These are phyloP conservation scores for Alternaria arbusti DNA, from an alignment of 2,329 filamentous ascomycete species.

Conservation along the genomic window DNA sequence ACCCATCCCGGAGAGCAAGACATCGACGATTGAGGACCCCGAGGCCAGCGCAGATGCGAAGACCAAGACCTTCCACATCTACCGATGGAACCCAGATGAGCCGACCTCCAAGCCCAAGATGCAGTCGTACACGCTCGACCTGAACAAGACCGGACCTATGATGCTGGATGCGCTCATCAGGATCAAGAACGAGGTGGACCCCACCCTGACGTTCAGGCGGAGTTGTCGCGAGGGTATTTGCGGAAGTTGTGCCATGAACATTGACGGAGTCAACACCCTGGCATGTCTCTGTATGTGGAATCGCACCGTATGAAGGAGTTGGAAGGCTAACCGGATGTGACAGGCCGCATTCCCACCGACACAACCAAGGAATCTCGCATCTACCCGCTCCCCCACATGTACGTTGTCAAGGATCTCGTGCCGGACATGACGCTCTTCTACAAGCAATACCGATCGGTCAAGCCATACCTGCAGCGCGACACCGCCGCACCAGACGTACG, in stretches of 20 bases:
- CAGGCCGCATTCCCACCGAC: conserved; percentile 92
- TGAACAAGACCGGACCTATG: conserved; percentile 99
- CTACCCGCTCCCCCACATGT: conserved; percentile 97
- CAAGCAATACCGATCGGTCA: conserved; percentile 99
- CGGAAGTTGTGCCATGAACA: conserved; percentile 99
- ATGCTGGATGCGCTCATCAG: conserved; percentile 94
- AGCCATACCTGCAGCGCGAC: conserved; percentile 94
- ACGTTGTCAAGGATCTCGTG: conserved; percentile 98
- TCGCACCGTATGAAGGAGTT: neutral
- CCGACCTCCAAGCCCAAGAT: conserved; percentile 92
- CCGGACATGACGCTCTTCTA: conserved; percentile 98
- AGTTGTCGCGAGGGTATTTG: conserved; percentile 99
- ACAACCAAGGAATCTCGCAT: conserved; percentile 83
- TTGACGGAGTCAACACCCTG: conserved; percentile 97
- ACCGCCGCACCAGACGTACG: conserved; percentile 83
- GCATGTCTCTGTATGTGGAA: conserved; percentile 87
- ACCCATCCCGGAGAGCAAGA: conserved; percentile 57
- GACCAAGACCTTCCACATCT: conserved; percentile 97
- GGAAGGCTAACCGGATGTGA: conserved; percentile 15
- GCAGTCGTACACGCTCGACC: conserved; percentile 92
- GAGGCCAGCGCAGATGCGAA: conserved; percentile 62
- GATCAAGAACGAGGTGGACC: conserved; percentile 99
- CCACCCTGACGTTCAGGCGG: conserved; percentile 92
- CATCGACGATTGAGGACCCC: conserved; percentile 68
- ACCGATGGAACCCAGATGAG: conserved; percentile 96